Evolutionary conservation across 2,329 filamentous ascomycete species (phyloP).

Genomic region (Pyricularia grisea): DNA sequence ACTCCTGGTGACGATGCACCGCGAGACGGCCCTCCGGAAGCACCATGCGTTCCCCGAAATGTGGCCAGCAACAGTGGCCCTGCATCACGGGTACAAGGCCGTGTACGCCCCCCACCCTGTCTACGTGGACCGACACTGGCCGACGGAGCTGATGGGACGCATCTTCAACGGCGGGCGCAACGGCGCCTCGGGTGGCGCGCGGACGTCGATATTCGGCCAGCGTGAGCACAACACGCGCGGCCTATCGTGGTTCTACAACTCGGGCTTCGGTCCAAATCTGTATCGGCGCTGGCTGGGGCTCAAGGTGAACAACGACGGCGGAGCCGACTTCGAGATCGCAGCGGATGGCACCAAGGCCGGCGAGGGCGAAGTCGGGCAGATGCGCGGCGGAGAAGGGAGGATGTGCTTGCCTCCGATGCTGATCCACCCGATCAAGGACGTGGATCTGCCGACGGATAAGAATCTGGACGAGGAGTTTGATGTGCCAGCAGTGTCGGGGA

Average conservation of each 20-base stretch:
- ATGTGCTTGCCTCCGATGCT: conserved; percentile 91
- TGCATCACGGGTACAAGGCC: conserved; percentile 89
- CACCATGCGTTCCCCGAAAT: conserved; percentile 93
- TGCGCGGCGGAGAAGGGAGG: conserved; percentile 64
- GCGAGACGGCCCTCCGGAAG: conserved; percentile 74
- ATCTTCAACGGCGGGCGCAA: conserved; percentile 74
- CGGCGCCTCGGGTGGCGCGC: conserved; percentile 63
- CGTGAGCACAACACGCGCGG: conserved; percentile 83
- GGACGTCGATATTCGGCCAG: conserved; percentile 68
- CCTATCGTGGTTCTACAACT: conserved; percentile 87
- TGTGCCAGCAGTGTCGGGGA: conserved; percentile 33
- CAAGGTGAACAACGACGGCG: conserved; percentile 67
- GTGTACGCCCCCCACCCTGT: conserved; percentile 86
- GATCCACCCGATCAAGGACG: conserved; percentile 77
- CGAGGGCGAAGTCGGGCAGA: conserved; percentile 32
- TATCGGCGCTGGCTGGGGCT: conserved; percentile 83
- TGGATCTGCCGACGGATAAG: conserved; percentile 56
- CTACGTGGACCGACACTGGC: conserved; percentile 83
- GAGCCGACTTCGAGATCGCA: conserved; percentile 63
- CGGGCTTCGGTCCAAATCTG: conserved; percentile 69
- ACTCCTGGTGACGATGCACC: conserved; percentile 80
- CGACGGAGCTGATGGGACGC: conserved; percentile 63
- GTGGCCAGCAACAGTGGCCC: conserved; percentile 81
- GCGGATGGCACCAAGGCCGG: conserved; percentile 42
- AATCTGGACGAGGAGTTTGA: conserved; percentile 37